Evolutionary conservation across 2,329 filamentous ascomycete genomes (phyloP).

Genomic region (Balansia obtecta): DNA sequence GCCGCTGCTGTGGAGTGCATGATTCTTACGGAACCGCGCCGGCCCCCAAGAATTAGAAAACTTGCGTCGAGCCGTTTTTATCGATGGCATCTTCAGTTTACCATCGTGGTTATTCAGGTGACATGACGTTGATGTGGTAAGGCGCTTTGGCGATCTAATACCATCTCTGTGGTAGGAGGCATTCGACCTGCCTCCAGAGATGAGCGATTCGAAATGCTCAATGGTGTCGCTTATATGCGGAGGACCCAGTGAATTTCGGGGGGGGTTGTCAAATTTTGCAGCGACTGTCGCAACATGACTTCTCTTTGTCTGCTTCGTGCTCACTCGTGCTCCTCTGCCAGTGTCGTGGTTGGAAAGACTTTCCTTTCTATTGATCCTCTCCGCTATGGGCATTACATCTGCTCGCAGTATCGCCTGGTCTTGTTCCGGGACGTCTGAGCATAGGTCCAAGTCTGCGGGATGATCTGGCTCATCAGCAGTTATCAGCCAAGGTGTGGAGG

Average conservation of each 20-base stretch:
- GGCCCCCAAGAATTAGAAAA: constrained; percentile 6
- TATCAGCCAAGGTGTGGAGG: not conserved
- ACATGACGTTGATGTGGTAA: constrained; percentile 1
- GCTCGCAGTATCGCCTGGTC: not conserved
- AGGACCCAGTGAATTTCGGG: not conserved
- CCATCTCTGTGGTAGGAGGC: not conserved
- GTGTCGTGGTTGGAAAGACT: not conserved
- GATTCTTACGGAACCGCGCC: constrained; percentile 2
- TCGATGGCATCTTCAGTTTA: not conserved
- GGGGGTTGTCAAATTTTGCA: not conserved
- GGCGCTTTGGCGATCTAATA: not conserved
- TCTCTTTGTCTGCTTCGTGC: not conserved
- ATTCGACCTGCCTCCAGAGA: not conserved
- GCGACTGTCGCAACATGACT: not conserved
- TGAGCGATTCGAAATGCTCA: constrained; percentile 7
- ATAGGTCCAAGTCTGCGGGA: not conserved
- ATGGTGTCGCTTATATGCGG: constrained; percentile 5
- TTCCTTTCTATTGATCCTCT: not conserved
- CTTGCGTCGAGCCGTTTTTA: constrained; percentile 1
- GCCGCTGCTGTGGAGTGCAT: not conserved
- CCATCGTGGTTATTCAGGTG: not conserved
- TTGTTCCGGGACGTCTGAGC: not conserved
- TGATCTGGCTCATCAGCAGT: not conserved
- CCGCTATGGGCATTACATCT: not conserved
- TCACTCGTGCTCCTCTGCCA: not conserved